Evolutionary conservation across 1,139 yeast species (phyloP).

Genomic region (Sugiyamaella neomexicana): DNA sequence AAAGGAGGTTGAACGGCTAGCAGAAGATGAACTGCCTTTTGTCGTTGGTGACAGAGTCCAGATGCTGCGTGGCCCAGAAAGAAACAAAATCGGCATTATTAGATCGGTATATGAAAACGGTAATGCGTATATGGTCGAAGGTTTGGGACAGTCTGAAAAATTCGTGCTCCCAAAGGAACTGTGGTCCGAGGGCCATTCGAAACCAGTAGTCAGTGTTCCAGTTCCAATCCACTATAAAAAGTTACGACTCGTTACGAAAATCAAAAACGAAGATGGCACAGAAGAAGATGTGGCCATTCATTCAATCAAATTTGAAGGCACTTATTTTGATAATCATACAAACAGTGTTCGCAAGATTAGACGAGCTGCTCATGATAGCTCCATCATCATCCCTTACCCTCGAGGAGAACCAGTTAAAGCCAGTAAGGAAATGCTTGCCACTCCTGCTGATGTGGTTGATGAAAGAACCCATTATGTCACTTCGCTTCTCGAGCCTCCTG

Average conservation of each 20-base stretch:
- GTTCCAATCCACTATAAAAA: conserved; percentile 61
- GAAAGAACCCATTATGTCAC: conserved; percentile 77
- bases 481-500: conserved; percentile 62
- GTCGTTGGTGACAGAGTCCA: conserved; percentile 65
- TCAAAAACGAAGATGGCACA: conserved; percentile 59
- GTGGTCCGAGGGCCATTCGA: conserved; percentile 73
- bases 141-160: conserved; percentile 54
- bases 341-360: conserved; percentile 76
- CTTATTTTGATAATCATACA: conserved; percentile 72
- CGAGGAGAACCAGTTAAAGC: conserved; percentile 67
- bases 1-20: conserved; percentile 29
- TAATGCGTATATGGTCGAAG: conserved; percentile 56
- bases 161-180: conserved; percentile 64
- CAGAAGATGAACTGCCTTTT: conserved; percentile 38
- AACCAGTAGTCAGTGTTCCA: conserved; percentile 63
- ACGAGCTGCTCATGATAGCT: conserved; percentile 64
- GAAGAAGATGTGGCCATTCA: conserved; percentile 73
- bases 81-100: conserved; percentile 69
- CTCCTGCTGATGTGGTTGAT: conserved; percentile 59
- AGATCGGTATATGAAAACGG: conserved; percentile 48
- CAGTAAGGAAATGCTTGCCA: conserved; percentile 49
- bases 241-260: conserved; percentile 75
- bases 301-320: conserved; percentile 60
- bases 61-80: conserved; percentile 64
- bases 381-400: conserved; percentile 88